phyloP scores from a whole-genome alignment of 2,329 filamentous ascomycete species.

The Claviceps paspali region DNA sequence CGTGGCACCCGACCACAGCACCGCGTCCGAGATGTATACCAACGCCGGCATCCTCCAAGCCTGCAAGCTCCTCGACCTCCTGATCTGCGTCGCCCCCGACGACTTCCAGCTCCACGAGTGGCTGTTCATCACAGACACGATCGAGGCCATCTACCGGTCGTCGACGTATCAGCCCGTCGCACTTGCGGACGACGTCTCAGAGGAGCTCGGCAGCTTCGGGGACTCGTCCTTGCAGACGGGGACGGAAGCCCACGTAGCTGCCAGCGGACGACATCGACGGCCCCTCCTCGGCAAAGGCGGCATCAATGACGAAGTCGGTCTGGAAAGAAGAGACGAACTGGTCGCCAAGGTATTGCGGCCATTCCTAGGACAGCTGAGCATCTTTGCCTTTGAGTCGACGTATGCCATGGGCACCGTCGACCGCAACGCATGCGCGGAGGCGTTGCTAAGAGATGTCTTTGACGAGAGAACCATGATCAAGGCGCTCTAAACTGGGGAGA shows the following conservation, averaged over 20 bases:
- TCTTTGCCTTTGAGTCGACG: constrained; percentile 82
- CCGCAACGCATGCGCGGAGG: constrained; percentile 44
- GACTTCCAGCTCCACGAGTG: constrained; percentile 98
- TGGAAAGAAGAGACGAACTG: constrained; percentile 52
- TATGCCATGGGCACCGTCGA: constrained; percentile 70
- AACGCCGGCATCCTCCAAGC: constrained; percentile 70
- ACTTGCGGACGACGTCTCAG: constrained; percentile 71
- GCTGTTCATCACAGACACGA: constrained; percentile 93
- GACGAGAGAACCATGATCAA: constrained; percentile 57
- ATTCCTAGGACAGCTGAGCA: constrained; percentile 84
- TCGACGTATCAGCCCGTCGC: constrained; percentile 53
- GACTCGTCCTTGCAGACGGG: constrained; percentile 20
- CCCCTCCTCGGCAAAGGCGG: constrained; percentile 37
- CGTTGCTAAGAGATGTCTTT: constrained; percentile 60
- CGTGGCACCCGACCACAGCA: constrained; percentile 47
- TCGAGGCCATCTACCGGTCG: constrained; percentile 83
- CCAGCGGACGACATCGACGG: constrained; percentile 23
- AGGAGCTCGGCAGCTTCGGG: constrained; percentile 45
- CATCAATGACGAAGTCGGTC: constrained; percentile 37
- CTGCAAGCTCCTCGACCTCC: constrained; percentile 79
- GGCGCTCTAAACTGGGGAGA: constrained; percentile 26
- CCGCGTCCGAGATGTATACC: constrained; percentile 56
- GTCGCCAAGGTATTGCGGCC: constrained; percentile 67
- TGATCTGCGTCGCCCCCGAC: constrained; percentile 77
- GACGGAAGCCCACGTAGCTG: constrained; percentile 21